Conservation (phyloP, 2,329 filamentous ascomycete genomes). For the Cladophialophora immunda region DNA sequence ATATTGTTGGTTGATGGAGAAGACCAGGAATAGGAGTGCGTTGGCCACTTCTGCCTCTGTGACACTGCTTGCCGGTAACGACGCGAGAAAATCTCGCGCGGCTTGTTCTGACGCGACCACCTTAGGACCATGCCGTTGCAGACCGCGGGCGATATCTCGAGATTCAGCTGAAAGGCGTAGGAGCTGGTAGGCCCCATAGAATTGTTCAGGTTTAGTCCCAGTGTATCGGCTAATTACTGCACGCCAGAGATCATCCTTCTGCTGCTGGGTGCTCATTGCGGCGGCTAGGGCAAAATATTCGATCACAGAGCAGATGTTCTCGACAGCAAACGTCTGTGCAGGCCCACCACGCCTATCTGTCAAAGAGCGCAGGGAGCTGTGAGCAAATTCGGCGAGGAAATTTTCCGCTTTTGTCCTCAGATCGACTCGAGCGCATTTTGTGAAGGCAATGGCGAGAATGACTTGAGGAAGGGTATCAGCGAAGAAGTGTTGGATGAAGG, state of each 20-base stretch:
- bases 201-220: conserved; percentile 47
- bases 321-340: conserved; percentile 24
- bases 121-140: conserved; percentile 77
- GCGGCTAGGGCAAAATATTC: conserved; percentile 37
- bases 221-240: conserved; percentile 32
- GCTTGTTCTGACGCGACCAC: conserved; percentile 80
- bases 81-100: conserved; percentile 66
- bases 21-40: conserved; percentile 76
- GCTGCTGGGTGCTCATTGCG: conserved; percentile 25
- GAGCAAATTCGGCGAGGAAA: conserved; percentile 32
- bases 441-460: conserved; percentile 87
- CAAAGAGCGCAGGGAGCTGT: conserved; percentile 30
- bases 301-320: conserved; percentile 36
- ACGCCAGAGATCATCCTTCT: conserved; percentile 33
- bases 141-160: conserved; percentile 64
- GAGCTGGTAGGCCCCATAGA: conserved; percentile 55
- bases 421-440: conserved; percentile 79
- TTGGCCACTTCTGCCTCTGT: conserved; percentile 83
- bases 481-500: conserved; percentile 95
- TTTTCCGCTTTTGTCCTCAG: conserved; percentile 77
- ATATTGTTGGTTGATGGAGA: conserved; percentile 68
- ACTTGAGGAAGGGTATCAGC: conserved; percentile 88
- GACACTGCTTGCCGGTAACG: conserved; percentile 69
- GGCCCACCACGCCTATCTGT: conserved; percentile 26
- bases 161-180: conserved; percentile 53